Evolutionary conservation across 768 basidiomycete species (phyloP).

Genomic region (Candolleomyces aberdarensis): DNA sequence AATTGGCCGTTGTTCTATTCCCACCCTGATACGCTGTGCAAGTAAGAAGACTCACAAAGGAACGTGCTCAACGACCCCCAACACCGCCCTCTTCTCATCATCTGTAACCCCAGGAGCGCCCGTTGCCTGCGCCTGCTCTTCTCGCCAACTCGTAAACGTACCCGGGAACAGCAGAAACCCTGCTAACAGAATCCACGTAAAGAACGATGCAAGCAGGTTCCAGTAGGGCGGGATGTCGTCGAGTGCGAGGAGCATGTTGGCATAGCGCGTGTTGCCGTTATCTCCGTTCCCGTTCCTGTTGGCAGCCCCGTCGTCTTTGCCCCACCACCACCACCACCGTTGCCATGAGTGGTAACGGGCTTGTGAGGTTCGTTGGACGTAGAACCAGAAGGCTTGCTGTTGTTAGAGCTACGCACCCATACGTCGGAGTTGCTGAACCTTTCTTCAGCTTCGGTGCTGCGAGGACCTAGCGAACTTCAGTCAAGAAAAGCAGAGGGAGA

Average conservation of each 20-base stretch:
- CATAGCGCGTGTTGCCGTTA: conserved; percentile 43
- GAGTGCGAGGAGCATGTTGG: conserved; percentile 60
- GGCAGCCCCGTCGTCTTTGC: background rate
- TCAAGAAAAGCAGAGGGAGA: too few species aligned
- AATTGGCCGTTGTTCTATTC: too few species aligned
- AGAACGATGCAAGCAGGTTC: conserved; percentile 52
- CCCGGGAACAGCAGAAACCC: conserved; percentile 63
- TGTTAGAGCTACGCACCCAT: too few species aligned
- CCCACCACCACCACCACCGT: background rate
- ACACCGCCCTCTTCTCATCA: conserved; percentile 1
- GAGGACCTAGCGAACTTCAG: too few species aligned
- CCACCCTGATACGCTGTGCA: too few species aligned
- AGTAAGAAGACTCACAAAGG: conserved; percentile 41
- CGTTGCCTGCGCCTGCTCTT: conserved; percentile 25
- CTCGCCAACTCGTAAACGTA: conserved; percentile 51
- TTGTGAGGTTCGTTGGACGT: too few species aligned
- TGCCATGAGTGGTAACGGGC: too few species aligned
- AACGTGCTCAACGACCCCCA: conserved; percentile 37
- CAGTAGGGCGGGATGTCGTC: conserved; percentile 50
- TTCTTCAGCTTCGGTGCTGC: too few species aligned
- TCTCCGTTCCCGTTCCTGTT: background rate
- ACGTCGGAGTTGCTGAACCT: too few species aligned
- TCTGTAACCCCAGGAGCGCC: conserved; percentile 21
- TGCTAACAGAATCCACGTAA: conserved; percentile 60
- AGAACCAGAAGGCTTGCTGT: too few species aligned